Percentiles rank a stretch among this genome's conserved stretches.
phyloP scores from a whole-genome alignment of 495 filamentous ascomycete genomes.

The Lepidopterella palustris region DNA sequence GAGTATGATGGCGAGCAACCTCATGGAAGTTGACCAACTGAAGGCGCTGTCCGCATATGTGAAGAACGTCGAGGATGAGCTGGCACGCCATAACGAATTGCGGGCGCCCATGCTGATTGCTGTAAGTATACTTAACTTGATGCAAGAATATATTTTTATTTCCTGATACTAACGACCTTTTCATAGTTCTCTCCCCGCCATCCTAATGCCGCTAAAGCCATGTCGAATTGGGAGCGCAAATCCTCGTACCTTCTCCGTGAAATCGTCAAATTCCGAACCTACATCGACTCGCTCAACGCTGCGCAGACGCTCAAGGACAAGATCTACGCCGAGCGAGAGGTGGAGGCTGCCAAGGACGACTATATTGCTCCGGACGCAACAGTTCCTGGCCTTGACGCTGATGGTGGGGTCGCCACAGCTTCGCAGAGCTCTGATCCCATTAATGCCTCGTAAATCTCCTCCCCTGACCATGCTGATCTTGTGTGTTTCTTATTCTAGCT shows the following conservation, averaged over 20 bases:
- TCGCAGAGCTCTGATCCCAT: constrained; percentile 13
- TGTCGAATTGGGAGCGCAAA: constrained; percentile 96
- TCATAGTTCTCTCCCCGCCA: constrained; percentile 72
- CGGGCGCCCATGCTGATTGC: constrained; percentile 78
- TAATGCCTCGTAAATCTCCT: constrained; percentile 2
- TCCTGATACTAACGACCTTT: constrained; percentile 11
- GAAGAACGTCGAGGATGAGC: constrained; percentile 74
- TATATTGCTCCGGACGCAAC: background rate
- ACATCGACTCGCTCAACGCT: constrained; percentile 70
- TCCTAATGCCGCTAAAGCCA: constrained; percentile 70
- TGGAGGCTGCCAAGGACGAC: constrained; percentile 10
- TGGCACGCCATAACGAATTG: constrained; percentile 80
- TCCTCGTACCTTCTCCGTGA: constrained; percentile 86
- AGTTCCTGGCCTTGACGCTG: constrained; percentile 7
- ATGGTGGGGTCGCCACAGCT: constrained; percentile 16
- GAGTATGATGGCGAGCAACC: constrained; percentile 73
- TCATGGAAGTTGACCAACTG: constrained; percentile 76
- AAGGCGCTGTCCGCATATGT: constrained; percentile 70
- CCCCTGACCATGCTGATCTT: constrained; percentile 6
- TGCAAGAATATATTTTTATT: background rate
- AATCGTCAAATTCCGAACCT: constrained; percentile 93
- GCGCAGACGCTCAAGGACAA: constrained; percentile 54
- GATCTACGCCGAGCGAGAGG: constrained; percentile 39
- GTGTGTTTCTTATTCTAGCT: constrained; percentile 12
- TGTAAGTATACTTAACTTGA: constrained; percentile 38